Evolutionary conservation across 225 moss, liverwort and hornwort genomes (phyloP), one percentile per base, ranked within the genome.

Genomic region (Pleurozium schreberi): DNA sequence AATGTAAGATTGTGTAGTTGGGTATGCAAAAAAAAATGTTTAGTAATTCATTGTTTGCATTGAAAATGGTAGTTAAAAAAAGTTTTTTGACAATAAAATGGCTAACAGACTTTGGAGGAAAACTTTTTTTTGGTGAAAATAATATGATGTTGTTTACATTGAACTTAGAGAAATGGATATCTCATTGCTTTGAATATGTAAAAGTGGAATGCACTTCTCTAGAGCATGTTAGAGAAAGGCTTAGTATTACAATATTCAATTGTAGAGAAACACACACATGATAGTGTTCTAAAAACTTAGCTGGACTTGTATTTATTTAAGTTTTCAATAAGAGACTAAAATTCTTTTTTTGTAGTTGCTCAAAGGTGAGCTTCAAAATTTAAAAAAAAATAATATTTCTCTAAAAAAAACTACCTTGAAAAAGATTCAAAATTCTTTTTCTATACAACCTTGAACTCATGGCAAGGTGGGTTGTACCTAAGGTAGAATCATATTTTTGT

Each of bases 31-130:
- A 16, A 3, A 27, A 43, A 71, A 27, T 71, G 5, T 71, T 40
- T 14, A 16, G 9, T 16, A 5, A 9, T 16, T 42, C 16, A 16
- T 16, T 71, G 10, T 43, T 43, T 42, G 15, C 43, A 71, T 71
- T 71, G 5, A 71, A 42, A 27, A 42, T 43, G 5, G 2, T 1
- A 0, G 2, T 68, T 68, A n/a, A 40, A 4, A 42, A 8, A 12
- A n/a, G 8, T 8, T 15, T 70, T 70, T 42, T 21, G 26, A 26
- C 14, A 3, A 40, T 40, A 26, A 15, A 14, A 43, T 70, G 26
- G 15, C 3, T 27, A 26, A 26, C 2, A 0, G 0, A 16, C 11
- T 70, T 15, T 3, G 26, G 2, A 15, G 9, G 0, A 5, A 8
- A 30, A 18, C n/a, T n/a, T 12, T 31, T 4, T 20, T 49, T 33